Evolutionary conservation across 1,139 yeast genomes (phyloP), one percentile per base, ranked within the genome.

Genomic region (Suhomyces bokatorum): DNA sequence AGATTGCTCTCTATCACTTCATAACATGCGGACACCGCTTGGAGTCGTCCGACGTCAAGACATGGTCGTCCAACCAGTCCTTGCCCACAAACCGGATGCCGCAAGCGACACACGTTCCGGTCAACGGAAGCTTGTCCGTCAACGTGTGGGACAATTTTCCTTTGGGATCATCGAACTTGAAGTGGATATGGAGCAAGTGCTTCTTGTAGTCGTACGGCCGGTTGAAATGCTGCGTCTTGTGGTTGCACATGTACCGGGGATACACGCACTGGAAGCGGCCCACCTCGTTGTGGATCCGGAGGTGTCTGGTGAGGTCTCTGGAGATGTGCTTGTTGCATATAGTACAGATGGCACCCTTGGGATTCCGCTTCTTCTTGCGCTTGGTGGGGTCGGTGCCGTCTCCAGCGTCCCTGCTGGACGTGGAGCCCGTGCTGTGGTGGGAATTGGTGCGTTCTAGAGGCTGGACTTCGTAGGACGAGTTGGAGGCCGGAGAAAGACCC

Each of bases 141-240:
- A 74, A 63, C 22, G 73, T 74, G 40, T 69, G 68, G 2, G 75
- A 73, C 3, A 70, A 55, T 47, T 69, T 71, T 11, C 76, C 77
- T 46, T 62, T 60, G 15, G 77, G 73, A 49, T 73, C 75, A 50
- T 74, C 78, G 46, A 74, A 74, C 43, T 57, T 60, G 55, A 74
- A 74, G 51, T 74, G 79, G 51, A 67, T 64, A 49, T 73, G 77
- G 33, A 74, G 62, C 41, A 74, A 58, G 51, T 74, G 79, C 45
- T 74, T 74, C 49, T 74, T 74, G 62, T 70, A 74, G 55, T 74
- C 79, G 52, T 74, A 74, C 2, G 79, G 79, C 35, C 79, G 62
- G 53, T 74, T 74, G 50, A 74, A 74, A 47, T 73, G 64, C 38
- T 73, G 71, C 0, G 77, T 72, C 50, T 71, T 70, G 52, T 74